Base-by-base conservation (phyloP, 768 basidiomycete genomes). In the Piloderma croceum region DNA sequence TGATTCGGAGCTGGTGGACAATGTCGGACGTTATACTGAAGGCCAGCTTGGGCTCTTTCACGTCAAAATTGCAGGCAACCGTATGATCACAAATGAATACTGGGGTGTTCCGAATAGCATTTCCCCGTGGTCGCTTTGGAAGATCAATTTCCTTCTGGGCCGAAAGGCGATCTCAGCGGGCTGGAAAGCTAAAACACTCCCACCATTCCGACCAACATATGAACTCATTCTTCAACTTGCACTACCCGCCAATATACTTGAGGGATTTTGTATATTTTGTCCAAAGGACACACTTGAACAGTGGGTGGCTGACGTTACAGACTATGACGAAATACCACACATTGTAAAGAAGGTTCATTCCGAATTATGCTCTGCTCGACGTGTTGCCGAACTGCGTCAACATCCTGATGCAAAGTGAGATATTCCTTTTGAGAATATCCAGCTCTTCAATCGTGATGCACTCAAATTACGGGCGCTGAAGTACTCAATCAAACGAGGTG, bases 61-160 rank as follows among this genome's bases (percentile, higher is more conserved):
- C 22, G 43, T 42, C 15, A 57, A 60, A 36, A 45, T 61, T 33
- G 45, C 59, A 0, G 46, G 45, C 1, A 42, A 39, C 20, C 53
- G 51, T 0, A 43, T 52, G 38, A 33, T 53, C 5, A 41, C 46
- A 3, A 61, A 61, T 36, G 53, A 61, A 38, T 47, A 46, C 29
- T 61, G 60, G 60, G 58, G 60, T 3, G 43, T 33, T 13, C 51
- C 56, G 15, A 61, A 59, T 29, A 21, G 44, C 1, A 40, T 48
- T 15, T 43, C 45, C 1, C 49, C 54, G 2, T 54, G 47, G 2
- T 50, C 42, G 41, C 19, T 42, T 12, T 42, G 41, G 41, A 39
- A 13, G 19, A n/a, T 19, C 21, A 42, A 49, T 27, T 29, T 10
- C 6, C 24, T 49, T 6, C 37, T 50, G n/a, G 29, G 43, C 22